Evolutionary conservation across 1,139 yeast genomes (phyloP).

Genomic region (Kurtzmaniella natalensis): DNA sequence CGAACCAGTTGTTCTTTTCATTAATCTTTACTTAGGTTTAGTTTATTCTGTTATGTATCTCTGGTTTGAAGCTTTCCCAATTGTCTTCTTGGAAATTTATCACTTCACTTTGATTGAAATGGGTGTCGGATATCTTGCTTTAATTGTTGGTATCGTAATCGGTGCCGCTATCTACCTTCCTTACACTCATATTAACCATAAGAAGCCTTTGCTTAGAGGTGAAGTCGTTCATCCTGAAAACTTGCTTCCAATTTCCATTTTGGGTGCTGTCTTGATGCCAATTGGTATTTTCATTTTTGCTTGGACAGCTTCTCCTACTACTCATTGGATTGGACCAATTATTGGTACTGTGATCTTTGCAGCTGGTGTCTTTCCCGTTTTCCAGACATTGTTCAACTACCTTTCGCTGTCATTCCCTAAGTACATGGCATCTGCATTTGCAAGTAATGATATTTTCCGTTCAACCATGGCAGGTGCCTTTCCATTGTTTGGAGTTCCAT

Average conservation of each 20-base stretch:
- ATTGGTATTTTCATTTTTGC: constrained; percentile 29
- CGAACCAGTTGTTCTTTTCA: constrained; percentile 31
- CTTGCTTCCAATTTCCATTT: constrained; percentile 48
- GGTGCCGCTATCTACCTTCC: constrained; percentile 22
- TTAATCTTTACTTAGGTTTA: constrained; percentile 27
- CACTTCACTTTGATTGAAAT: constrained; percentile 23
- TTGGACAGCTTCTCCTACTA: constrained; percentile 24
- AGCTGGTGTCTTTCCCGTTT: constrained; percentile 26
- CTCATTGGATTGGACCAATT: constrained; percentile 32
- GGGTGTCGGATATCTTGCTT: constrained; percentile 20
- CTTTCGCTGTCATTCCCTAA: constrained; percentile 57
- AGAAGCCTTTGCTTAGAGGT: constrained; percentile 25
- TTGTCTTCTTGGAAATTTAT: constrained; percentile 20
- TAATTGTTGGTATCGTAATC: constrained; percentile 16
- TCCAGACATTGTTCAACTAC: constrained; percentile 42
- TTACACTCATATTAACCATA: constrained; percentile 14
- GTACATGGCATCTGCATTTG: constrained; percentile 29
- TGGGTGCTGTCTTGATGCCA: constrained; percentile 27
- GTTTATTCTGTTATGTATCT: constrained; percentile 27
- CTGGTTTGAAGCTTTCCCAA: constrained; percentile 35
- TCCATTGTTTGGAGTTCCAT: constrained; percentile 33
- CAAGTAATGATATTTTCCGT: constrained; percentile 26
- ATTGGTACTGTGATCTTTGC: constrained; percentile 27
- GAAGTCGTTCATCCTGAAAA: constrained; percentile 54
- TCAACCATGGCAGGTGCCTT: constrained; percentile 26